Base-by-base conservation (phyloP, 208 protist genomes). In the Angomonas deanei region DNA sequence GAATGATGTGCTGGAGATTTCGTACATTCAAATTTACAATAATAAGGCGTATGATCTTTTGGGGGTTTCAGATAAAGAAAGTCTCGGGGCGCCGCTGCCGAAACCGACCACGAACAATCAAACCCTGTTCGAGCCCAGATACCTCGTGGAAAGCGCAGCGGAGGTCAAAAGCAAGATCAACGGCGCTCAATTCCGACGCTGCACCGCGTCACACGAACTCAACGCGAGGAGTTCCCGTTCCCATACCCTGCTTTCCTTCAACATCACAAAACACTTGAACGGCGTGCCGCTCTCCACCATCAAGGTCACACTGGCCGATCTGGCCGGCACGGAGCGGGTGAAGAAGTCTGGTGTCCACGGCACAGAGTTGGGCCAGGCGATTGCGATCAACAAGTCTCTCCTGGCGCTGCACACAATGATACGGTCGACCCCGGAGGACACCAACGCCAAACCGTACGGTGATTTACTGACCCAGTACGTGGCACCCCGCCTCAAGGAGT, bases 261-360 rank as follows among this genome's bases (percentile, higher is more conserved):
- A 89, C 64, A 27, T 94, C 32, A 94, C 84, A 13, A 73, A 67
- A 33, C 84, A 76, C 58, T 55, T 76, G 23, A 74, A 77, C 30
- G 87, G 84, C 13, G 76, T 72, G 24, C 80, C 80, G 34, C 52
- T 87, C 8, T 61, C 57, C 24, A 86, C 77, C 24, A 74, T 70
- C 17, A 69, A 74, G 6, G 64, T 91, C 10, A 89, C 82, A 24
- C 68, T 98, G 5, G 93, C 92, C 31, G 97, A 98, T 74, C 76
- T 98, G n/a, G 94, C 97, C 15, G 93, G 91, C 15, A 92, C 85
- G 21, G 96, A 97, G 76, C 74, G 90, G 1, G 67, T 97, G 11
- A 81, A 81, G 59, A 83, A 88, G 62, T 94, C 88, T 11, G 87
- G 80, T 34, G 88, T 80, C 36, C 71, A 68, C 0, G 93, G 87